Evolutionary conservation across 2,329 filamentous ascomycete genomes (phyloP), one percentile per base, ranked within the genome.

Genomic region (Lomentospora prolificans): DNA sequence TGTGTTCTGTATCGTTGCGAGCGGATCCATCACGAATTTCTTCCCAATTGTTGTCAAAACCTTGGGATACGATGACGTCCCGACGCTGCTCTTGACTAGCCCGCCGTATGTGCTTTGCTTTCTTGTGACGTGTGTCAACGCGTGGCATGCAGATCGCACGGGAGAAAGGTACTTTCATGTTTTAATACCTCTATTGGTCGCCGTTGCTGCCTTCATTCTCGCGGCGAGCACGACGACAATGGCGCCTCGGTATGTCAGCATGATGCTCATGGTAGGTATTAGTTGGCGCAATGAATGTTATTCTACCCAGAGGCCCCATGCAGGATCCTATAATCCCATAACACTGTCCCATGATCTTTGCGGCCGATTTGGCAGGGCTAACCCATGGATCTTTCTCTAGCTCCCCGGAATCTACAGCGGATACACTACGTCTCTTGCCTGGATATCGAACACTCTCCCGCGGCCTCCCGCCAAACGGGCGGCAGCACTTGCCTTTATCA

Each of bases 391-490:
- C 5, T 19, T 17, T 46, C 28, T 10, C 19, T 31, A 72, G 72
- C 71, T 81, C 2, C 75, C 80, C 0, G 79, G 81, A 0, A 72
- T 85, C 2, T 87, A 87, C 63, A 77, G 79, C 1, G 79, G 81
- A 51, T 89, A 84, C 64, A 86, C 86, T 0, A 84, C 88, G 1
- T 76, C 77, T 1, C 72, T 89, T 3, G 79, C 84, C 2, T 94
- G 88, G 88, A 89, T 91, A 60, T 82, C 79, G 50, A 89, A 87
- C 65, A 86, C 84, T 1, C 76, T 92, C 53, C 87, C 87, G 0
- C 80, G 87, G 4, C 88, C 89, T 3, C 85, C 87, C 0, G 83
- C 87, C 2, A 91, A 91, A 71, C 79, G 86, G 58, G 75, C 75
- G 1, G 74, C 86, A 0, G 86, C 86, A 0, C 67, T 92, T 4